Conservation (phyloP, 164 flowering plant genomes). For the Nymphaea thermarum region DNA sequence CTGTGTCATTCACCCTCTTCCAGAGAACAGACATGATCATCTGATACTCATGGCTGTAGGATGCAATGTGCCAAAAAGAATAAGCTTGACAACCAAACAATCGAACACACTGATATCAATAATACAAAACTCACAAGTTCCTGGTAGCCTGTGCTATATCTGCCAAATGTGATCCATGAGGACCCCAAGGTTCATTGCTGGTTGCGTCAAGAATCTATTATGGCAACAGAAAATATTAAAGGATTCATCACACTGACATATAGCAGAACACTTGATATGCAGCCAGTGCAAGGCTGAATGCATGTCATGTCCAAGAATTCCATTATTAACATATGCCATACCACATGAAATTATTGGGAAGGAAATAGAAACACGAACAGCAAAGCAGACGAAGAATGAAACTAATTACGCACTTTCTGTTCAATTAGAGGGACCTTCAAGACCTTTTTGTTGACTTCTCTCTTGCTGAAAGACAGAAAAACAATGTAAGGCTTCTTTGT, state of each 20-base stretch:
- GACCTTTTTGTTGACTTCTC: constrained; percentile 96
- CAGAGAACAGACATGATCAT: constrained; percentile 88
- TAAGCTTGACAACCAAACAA: neutral
- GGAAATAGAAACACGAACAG: constrained; percentile 1
- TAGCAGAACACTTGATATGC: too few relatives aligned
- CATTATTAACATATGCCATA: too few relatives aligned
- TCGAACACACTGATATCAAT: too few relatives aligned
- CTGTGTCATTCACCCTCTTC: constrained; percentile 91
- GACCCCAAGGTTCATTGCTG: constrained; percentile 99
- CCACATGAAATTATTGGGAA: neutral
- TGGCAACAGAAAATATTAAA: neutral
- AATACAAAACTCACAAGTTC: constrained; percentile 50
- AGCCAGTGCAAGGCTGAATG: too few relatives aligned
- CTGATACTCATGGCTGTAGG: constrained; percentile 83
- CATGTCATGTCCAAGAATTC: too few relatives aligned
- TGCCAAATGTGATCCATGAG: constrained; percentile 90
- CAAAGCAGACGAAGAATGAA: neutral
- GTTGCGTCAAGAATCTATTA: constrained; percentile 94
- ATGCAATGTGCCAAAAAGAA: neutral
- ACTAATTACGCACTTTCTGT: constrained; percentile 53
- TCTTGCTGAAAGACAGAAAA: constrained; percentile 51
- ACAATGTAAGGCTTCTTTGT: neutral
- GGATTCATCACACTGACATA: too few relatives aligned
- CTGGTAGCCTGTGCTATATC: constrained; percentile 92
- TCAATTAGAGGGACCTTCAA: constrained; percentile 95